phyloP scores from a whole-genome alignment of 306 rosid genomes.

The Rubus idaeus region DNA sequence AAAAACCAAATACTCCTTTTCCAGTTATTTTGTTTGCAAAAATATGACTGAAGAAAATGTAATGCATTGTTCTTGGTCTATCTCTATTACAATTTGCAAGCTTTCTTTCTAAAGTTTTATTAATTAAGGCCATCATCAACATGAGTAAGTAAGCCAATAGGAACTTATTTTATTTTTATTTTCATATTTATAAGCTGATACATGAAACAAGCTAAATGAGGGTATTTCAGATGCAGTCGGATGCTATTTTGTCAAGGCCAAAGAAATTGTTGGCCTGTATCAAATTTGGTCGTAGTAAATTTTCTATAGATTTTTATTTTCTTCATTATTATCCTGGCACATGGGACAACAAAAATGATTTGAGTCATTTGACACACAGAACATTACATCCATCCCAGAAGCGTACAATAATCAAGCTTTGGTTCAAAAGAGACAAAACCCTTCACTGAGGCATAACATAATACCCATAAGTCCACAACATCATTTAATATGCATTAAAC shows the following conservation, averaged over 20 bases:
- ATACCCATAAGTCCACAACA: neutral
- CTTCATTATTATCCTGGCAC: neutral
- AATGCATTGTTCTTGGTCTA: neutral
- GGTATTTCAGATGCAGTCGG: neutral
- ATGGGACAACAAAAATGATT: neutral
- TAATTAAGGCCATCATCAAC: neutral
- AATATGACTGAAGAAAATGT: neutral
- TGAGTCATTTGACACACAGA: no score
- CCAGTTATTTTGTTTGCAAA: neutral
- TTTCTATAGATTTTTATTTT: neutral
- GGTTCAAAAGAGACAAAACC: neutral
- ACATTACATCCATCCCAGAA: no score
- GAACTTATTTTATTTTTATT: neutral
- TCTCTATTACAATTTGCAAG: neutral
- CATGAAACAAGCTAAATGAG: neutral
- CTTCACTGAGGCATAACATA: no score
- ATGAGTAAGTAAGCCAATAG: neutral
- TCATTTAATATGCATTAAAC: neutral
- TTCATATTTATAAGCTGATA: neutral
- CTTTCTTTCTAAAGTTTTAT: neutral
- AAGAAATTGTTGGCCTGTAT: neutral
- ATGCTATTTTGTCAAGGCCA: neutral
- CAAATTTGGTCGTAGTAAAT: neutral
- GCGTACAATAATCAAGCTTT: neutral
- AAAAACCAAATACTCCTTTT: constrained; percentile 3